Evolutionary conservation across 2,329 filamentous ascomycete genomes (phyloP).

Genomic region (Esteya vermicola): DNA sequence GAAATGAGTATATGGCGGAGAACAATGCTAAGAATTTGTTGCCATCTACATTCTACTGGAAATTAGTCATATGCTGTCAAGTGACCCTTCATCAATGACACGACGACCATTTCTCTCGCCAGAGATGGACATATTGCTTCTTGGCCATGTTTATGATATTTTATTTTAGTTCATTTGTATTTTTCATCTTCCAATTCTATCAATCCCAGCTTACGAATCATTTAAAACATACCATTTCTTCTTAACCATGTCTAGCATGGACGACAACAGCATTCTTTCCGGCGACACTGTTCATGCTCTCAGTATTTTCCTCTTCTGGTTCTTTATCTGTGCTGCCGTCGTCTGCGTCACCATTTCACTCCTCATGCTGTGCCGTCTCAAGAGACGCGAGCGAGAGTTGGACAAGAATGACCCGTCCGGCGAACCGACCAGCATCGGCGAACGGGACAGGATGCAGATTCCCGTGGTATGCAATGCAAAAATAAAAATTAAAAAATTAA

Average conservation of each 20-base stretch:
- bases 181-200: too few relatives aligned
- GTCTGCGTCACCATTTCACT: slow-evolving; percentile 3
- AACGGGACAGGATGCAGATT: background rate
- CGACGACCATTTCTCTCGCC: too few relatives aligned
- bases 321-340: slow-evolving; percentile 8
- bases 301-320: slow-evolving; percentile 9
- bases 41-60: too few relatives aligned
- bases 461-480: background rate
- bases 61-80: too few relatives aligned
- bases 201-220: background rate
- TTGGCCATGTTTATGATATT: too few relatives aligned
- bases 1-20: too few relatives aligned
- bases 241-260: background rate
- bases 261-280: background rate
- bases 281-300: slow-evolving; percentile 4
- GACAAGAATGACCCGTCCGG: background rate
- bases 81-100: too few relatives aligned
- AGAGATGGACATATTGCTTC: too few relatives aligned
- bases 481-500: too few relatives aligned
- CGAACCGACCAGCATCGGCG: background rate
- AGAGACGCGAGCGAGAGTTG: slow-evolving; percentile 2
- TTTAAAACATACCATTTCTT: too few relatives aligned
- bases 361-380: slow-evolving; percentile 5
- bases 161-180: too few relatives aligned
- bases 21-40: too few relatives aligned